Base-by-base conservation (phyloP, 2,329 filamentous ascomycete species). In the Penicillium sp. region DNA sequence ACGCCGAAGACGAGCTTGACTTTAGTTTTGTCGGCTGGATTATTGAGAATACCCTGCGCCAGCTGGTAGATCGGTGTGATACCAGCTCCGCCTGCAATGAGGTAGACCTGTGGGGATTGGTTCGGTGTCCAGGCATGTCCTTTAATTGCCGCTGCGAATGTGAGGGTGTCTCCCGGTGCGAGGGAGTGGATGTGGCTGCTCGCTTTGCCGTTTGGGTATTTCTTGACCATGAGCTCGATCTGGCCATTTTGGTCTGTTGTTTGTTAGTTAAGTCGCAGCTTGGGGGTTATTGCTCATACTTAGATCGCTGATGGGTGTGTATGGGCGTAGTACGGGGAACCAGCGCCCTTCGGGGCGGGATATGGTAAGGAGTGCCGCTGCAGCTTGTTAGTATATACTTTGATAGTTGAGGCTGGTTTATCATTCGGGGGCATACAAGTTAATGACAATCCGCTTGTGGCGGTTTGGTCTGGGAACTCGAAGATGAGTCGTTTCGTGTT, bases 11-110 rank as follows among this genome's bases (percentile, higher is more conserved):
- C 75, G 0, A 90, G 78, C 0, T 82, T 84, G 41, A 90, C 77
- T 50, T 78, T 79, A 1, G 88, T 90, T 56, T 75, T 76, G 62
- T 90, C 87, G 1, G 78, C 71, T 0, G 84, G 80, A 64, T 89
- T 83, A 42, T 75, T 70, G n/a, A 88, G 74, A 53, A 88, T 86
- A 2, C 83, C 83, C 46, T 79, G 81, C 2, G 82, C 77, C 2
- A 89, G 79, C 67, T 88, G 85, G 67, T 84, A 89, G 61, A 87
- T 80, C 0, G 88, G 88, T 0, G 87, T 90, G 60, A 91, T 88
- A 17, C 88, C 88, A 0, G 86, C 86, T 12, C 88, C 88, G 42
- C 88, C 88, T 0, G 88, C 88, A 41, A 90, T 82, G 37, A 89
- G 77, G 3, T 83, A 81, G n/a, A 90, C 71, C 58, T 82, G 78